Base-by-base conservation (phyloP, 306 rosid species). In the Urtica urens region DNA sequence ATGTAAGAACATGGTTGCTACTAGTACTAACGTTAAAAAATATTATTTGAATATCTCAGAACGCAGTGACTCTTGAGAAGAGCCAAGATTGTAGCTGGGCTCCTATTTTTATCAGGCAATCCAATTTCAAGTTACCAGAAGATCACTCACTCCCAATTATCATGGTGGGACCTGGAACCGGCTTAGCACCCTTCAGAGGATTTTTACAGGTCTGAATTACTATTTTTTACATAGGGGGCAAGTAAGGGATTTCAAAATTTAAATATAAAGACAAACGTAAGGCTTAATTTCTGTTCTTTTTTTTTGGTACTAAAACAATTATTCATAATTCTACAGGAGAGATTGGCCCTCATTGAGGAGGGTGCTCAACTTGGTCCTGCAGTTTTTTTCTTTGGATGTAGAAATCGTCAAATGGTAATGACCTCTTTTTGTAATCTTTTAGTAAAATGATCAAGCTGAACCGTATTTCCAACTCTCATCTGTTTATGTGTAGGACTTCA, bases 101-200 rank as follows among this genome's bases (percentile, higher is more conserved):
- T 58, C 96, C 96, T 55, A 57, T 79, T 66, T 92, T 81, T 59
- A 77, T 92, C 24, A 73, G 99, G 66, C 80, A 82, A 53, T 92
- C 96, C 6, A 92, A 85, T 69, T 92, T 92, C 81, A 92, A 73
- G 64, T 75, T 85, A 44, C 99, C 99, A 10, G 71, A 38, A 33
- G 93, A 85, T 76, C 79, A 55, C 71, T 72, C 69, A 25, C 58
- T 66, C 54, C 94, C 99, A 15, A 23, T 85, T 60, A 64, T 92
- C 53, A 79, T 92, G 99, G 57, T 92, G 68, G 99, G 99, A 30
- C 99, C 99, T 67, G 99, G 99, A 60, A 92, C 99, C 5, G 99
- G 99, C 49, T 72, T 92, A 34, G 99, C 99, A 28, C 99, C 99
- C 67, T 92, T 92, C 77, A 70, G 99, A 67, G 99, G 99, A 38